These are phyloP conservation scores for Endotrypanum monterogeii DNA, from an alignment of 208 protist genomes.

Conservation along the genomic window DNA sequence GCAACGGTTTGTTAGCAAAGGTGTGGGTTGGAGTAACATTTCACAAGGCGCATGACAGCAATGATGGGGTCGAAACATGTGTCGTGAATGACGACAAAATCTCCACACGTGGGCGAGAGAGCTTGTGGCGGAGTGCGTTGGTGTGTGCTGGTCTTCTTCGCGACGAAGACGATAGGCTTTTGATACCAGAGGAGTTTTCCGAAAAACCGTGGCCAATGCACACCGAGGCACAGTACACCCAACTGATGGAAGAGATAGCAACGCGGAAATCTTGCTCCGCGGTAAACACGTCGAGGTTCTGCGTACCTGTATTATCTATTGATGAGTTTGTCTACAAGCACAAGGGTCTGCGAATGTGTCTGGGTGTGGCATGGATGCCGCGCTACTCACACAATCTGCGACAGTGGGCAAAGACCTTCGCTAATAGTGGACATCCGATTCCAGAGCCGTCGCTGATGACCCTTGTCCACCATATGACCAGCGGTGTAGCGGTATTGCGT, in stretches of 20 bases:
- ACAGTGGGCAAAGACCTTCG: conserved; percentile 44
- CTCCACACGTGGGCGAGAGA: conserved; percentile 32
- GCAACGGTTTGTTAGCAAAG: conserved; percentile 74
- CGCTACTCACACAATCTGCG: conserved; percentile 42
- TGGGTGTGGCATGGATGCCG: conserved; percentile 80
- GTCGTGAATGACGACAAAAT: neutral
- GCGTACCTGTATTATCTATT: conserved; percentile 54
- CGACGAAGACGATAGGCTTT: conserved; percentile 10
- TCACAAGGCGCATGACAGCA: neutral
- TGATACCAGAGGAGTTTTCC: conserved; percentile 1
- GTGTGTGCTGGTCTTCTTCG: conserved; percentile 25
- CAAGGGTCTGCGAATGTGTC: conserved; percentile 21
- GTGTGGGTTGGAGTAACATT: conserved; percentile 31
- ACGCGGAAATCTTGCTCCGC: conserved; percentile 22
- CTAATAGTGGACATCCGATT: conserved; percentile 23
- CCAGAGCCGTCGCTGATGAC: conserved; percentile 37
- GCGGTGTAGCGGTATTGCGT: conserved; percentile 34
- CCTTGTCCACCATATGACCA: conserved; percentile 44
- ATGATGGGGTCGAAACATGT: neutral
- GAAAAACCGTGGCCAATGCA: conserved; percentile 55
- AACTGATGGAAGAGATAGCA: conserved; percentile 25
- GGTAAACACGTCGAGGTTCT: conserved; percentile 45
- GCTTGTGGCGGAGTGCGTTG: conserved; percentile 40
- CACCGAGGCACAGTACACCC: conserved; percentile 28
- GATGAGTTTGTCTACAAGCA: conserved; percentile 42